These are phyloP conservation scores for Pistacia vera DNA, from an alignment of 345 rosid species.

Conservation along the genomic window DNA sequence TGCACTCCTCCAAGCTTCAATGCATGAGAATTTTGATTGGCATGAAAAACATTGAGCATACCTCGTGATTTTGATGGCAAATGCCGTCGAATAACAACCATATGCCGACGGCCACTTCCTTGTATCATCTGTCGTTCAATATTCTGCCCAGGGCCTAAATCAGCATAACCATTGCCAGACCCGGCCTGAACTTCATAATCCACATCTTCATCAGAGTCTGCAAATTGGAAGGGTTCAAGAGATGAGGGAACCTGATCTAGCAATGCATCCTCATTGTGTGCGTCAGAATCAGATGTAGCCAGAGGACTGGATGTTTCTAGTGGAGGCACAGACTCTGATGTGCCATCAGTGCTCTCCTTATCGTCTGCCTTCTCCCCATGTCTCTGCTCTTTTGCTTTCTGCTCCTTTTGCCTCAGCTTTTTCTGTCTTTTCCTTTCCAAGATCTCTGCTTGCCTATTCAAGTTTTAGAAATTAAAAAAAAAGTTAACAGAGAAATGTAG, in stretches of 20 bases:
- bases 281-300: conserved; percentile 45
- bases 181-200: conserved; percentile 48
- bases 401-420: conserved; percentile 84
- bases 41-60: conserved; percentile 48
- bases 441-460: conserved; percentile 70
- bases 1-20: conserved; percentile 49
- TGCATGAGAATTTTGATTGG: conserved; percentile 39
- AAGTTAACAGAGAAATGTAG: conserved; percentile 10
- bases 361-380: conserved; percentile 37
- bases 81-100: conserved; percentile 34
- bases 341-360: conserved; percentile 44
- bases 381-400: conserved; percentile 72
- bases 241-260: conserved; percentile 39
- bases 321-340: conserved; percentile 42
- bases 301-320: conserved; percentile 47
- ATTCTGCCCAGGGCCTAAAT: conserved; percentile 32
- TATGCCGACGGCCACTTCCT: conserved; percentile 38
- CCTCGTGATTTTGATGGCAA: conserved; percentile 48
- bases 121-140: conserved; percentile 32
- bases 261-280: conserved; percentile 37
- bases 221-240: conserved; percentile 36
- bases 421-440: conserved; percentile 83
- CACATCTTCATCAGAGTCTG: conserved; percentile 36
- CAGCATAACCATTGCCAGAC: conserved; percentile 38
- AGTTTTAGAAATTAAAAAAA: conserved; percentile 13